Evolutionary conservation across 2,329 filamentous ascomycete genomes (phyloP).

Genomic region (Fusarium falciforme): DNA sequence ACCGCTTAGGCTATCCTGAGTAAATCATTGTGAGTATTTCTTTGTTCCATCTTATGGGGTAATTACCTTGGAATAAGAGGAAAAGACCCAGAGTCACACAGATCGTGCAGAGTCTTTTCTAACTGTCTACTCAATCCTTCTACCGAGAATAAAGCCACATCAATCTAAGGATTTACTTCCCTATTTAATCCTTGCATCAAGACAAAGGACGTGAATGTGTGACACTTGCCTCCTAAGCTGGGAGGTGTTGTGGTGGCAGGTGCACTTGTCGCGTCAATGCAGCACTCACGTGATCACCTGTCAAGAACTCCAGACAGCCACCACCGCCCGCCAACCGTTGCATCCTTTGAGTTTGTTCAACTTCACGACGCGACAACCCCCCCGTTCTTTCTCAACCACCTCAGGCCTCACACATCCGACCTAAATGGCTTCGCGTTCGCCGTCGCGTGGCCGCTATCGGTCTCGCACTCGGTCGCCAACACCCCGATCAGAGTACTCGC

Average conservation of each 20-base stretch:
- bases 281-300: slow-evolving; percentile 32
- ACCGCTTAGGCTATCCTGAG: neutral
- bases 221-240: neutral
- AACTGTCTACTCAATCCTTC: neutral
- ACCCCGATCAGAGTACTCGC: slow-evolving; percentile 49
- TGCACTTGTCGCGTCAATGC: slow-evolving; percentile 7
- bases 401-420: slow-evolving; percentile 1
- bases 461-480: slow-evolving; percentile 52
- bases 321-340: slow-evolving; percentile 3
- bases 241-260: neutral
- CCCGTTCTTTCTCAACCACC: neutral
- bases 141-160: neutral
- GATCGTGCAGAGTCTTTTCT: neutral
- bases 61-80: neutral
- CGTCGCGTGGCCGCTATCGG: slow-evolving; percentile 48
- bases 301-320: slow-evolving; percentile 23
- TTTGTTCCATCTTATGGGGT: neutral
- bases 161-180: neutral
- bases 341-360: slow-evolving; percentile 12
- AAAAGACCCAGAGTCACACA: neutral
- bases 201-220: neutral
- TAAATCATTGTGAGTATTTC: neutral
- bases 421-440: slow-evolving; percentile 47
- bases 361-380: neutral
- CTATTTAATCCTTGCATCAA: neutral